Evolutionary conservation across 805 yeast species (phyloP), one percentile per base, ranked within the genome.

Genomic region (Wickerhamomyces subpelliculosus): DNA sequence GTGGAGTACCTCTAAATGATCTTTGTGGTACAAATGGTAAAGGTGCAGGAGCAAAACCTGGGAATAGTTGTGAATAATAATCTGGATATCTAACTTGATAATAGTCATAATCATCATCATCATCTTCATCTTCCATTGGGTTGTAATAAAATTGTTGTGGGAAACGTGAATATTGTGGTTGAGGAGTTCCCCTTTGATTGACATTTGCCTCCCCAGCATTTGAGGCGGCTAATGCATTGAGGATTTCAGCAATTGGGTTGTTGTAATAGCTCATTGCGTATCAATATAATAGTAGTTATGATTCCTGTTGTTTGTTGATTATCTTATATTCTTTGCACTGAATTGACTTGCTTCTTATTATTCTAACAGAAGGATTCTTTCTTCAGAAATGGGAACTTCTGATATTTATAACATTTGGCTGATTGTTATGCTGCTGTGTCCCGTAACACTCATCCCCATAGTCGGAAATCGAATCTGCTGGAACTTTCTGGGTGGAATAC

Each of bases 31-130:
- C 32, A 19, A 27, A 27, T 16, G 29, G 20, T 5, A 16, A 27
- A 16, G 19, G 29, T 16, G 19, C 29, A 16, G 14, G 14, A n/a
- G 16, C 27, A 12, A 7, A 12, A 18, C 19, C 27, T 27, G 36
- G 23, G 18, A 8, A 13, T 32, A 35, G 38, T 10, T 45, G 40
- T 18, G 40, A 16, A 32, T 47, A 47, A 44, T 45, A 44, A 18
- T 39, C 44, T 16, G 45, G 45, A 31, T 46, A 46, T 34, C 45
- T 37, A 23, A 37, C 16, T 4, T 41, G 22, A 35, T 46, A 38
- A 35, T 41, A 45, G 8, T 45, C 51, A 27, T 45, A 47, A 16
- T 45, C 42, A 16, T 47, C 45, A 11, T 37, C 45, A 16, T 47
- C 51, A 25, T 46, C 48, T 10, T 47, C 48, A 10, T 41, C 43